phyloP scores from a whole-genome alignment of 208 protist species.

The Herpetomonas samuelpessoai region DNA sequence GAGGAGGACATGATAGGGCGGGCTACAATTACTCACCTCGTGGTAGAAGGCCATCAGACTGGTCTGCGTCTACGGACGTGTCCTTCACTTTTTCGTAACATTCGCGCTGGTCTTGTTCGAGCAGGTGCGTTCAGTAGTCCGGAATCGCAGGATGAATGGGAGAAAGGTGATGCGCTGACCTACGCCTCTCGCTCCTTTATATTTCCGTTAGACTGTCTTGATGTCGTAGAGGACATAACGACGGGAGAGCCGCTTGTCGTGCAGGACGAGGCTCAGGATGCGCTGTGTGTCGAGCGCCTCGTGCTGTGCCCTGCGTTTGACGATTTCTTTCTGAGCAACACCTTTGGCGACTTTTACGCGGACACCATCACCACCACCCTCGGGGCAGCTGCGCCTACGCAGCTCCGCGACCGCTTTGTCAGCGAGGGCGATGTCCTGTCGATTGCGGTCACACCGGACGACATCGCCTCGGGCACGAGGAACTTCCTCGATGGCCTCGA shows the following conservation, averaged over 20 bases:
- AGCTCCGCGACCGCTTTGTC: conserved; percentile 55
- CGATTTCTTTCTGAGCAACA: conserved; percentile 35
- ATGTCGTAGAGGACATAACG: conserved; percentile 18
- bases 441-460: conserved; percentile 22
- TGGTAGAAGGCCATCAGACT: neutral
- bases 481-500: conserved; percentile 29
- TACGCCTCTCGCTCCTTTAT: neutral
- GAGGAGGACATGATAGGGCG: no score
- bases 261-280: neutral
- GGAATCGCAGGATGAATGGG: neutral
- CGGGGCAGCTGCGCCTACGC: conserved; percentile 19
- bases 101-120: conserved; percentile 35
- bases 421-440: conserved; percentile 54
- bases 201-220: conserved; percentile 25
- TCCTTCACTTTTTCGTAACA: conserved; percentile 62
- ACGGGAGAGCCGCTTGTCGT: neutral
- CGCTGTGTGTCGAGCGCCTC: conserved; percentile 12
- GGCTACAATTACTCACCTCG: no score
- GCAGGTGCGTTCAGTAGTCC: conserved; percentile 3
- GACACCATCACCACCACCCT: conserved; percentile 33
- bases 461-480: conserved; percentile 13
- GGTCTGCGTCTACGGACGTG: neutral
- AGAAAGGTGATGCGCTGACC: neutral
- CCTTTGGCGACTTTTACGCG: conserved; percentile 58
- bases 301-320: conserved; percentile 49